Conservation (phyloP, 148 eudicot species). For the Gaultheria prostrata region DNA sequence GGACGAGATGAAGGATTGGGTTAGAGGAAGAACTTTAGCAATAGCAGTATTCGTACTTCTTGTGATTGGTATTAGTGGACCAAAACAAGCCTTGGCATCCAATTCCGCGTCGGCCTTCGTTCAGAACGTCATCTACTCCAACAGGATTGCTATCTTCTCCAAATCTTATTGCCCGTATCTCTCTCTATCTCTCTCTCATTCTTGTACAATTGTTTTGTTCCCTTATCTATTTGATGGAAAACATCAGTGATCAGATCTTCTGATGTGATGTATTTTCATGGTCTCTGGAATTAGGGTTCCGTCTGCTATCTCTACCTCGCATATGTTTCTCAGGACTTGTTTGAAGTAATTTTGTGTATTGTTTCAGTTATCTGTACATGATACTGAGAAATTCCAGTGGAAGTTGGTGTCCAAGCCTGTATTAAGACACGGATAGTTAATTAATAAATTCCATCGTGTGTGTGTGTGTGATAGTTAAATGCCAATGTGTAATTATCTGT, state of each 20-base stretch:
- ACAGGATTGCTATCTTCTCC: constrained; percentile 86
- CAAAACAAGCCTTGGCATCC: constrained; percentile 43
- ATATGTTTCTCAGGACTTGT: background rate
- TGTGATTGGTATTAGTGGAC: constrained; percentile 10
- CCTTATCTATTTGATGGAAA: background rate
- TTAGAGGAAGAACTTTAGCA: background rate
- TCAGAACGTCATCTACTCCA: constrained; percentile 78
- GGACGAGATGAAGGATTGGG: background rate
- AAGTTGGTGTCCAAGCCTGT: background rate
- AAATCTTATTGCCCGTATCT: constrained; percentile 93
- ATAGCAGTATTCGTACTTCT: constrained; percentile 20
- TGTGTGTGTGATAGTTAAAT: too few relatives aligned
- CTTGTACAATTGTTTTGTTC: background rate
- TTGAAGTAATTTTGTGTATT: background rate
- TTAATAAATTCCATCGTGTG: too few relatives aligned
- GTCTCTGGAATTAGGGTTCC: background rate
- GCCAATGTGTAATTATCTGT: too few relatives aligned
- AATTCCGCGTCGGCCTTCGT: constrained; percentile 85
- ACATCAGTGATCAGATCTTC: background rate
- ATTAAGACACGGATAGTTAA: background rate
- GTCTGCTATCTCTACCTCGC: background rate
- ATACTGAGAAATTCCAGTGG: background rate
- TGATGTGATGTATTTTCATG: background rate
- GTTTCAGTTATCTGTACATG: background rate
- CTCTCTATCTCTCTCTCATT: constrained; percentile 12